Evolutionary conservation across 129 eudicot genomes (phyloP).

Genomic region (Saussurea involucrata): DNA sequence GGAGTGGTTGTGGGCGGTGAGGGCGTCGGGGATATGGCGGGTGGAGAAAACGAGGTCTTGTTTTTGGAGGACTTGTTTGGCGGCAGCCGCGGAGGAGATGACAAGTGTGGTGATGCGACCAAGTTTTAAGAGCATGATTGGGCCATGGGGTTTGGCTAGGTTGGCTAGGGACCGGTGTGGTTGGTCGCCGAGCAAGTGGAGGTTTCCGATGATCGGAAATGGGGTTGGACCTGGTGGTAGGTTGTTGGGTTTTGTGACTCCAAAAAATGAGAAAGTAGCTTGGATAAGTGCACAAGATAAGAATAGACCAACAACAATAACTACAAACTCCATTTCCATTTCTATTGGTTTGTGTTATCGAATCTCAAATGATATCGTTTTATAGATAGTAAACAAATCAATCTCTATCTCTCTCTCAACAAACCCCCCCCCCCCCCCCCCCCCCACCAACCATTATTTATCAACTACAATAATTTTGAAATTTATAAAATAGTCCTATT

Average conservation of each 20-base stretch:
- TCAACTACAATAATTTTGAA: no score
- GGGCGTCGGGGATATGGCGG: constrained; percentile 39
- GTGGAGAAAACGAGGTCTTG: constrained; percentile 49
- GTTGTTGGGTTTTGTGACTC: constrained; percentile 13
- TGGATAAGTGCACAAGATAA: background rate
- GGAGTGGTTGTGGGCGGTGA: constrained; percentile 38
- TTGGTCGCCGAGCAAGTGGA: constrained; percentile 31
- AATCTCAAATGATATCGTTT: background rate
- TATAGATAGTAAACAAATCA: no score
- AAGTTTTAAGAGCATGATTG: constrained; percentile 27
- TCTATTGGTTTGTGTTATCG: background rate
- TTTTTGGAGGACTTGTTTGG: constrained; percentile 46
- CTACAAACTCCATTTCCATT: constrained; percentile 9
- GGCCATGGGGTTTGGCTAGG: constrained; percentile 29
- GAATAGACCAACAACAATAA: background rate
- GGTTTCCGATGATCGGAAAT: constrained; percentile 25
- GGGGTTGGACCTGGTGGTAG: constrained; percentile 29
- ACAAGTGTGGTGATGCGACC: constrained; percentile 42
- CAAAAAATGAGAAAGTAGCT: background rate
- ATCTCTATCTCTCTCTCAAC: no score
- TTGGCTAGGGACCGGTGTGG: constrained; percentile 36
- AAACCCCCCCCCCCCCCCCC: no score
- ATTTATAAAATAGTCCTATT: no score
- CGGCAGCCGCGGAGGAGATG: constrained; percentile 42
- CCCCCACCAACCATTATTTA: no score